Evolutionary conservation across 306 rosid genomes (phyloP), one percentile per base, ranked within the genome.

Genomic region (Trifolium repens): DNA sequence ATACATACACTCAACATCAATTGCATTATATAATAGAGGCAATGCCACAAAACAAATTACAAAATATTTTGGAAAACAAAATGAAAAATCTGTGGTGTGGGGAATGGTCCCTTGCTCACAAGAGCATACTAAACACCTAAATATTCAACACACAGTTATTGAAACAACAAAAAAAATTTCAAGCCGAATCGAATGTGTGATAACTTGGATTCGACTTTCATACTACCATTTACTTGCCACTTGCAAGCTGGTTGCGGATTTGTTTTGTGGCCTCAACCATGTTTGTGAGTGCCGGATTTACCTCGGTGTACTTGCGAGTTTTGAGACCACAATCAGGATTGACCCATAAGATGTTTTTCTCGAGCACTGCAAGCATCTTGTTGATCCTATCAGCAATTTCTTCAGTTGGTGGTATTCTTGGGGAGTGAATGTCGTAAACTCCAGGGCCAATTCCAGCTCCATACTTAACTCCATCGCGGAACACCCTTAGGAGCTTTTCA

Each of bases 401-500:
- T n/a, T 89, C 93, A 0, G 89, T 82, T 68, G 96, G 85, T 72
- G 96, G 97, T 64, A 89, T 91, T 83, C 96, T 88, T 0, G 97
- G 96, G 52, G 97, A 89, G 87, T 91, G 97, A 78, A 91, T 89
- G 84, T 89, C 96, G 39, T 91, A 91, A 10, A 91, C 97, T 64
- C 97, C 96, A 2, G 97, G 97, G 30, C 96, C 97, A 43, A 89
- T 91, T 61, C 97, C 96, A 22, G 97, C 96, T 49, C 97, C 97
- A 35, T 91, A 89, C 89, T 89, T 91, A 19, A 91, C 97, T 78
- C 97, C 97, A 71, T 88, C 97, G 0, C 96, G 96, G 91, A 91
- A 91, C 37, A 91, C 97, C 0, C 96, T 89, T 34, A 91, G 76
- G 17, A 91, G 97, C 88, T 91, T 91, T 74, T 91, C 97, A 61